Conservation (phyloP, 2,329 filamentous ascomycete species). For the Alternaria arbusti region DNA sequence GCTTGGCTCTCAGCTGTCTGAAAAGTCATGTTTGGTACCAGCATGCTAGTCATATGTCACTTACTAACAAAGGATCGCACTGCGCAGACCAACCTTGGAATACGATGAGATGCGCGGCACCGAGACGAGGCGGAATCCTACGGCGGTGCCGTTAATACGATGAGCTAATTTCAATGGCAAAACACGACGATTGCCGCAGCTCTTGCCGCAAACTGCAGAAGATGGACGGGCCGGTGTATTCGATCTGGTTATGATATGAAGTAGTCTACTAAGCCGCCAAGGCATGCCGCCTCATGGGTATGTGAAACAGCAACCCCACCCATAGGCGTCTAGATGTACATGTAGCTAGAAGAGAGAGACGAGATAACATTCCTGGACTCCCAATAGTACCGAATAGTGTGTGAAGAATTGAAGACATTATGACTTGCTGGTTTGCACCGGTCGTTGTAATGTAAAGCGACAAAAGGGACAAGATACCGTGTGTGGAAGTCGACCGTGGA, state of each 20-base stretch:
- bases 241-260: conserved; percentile 18
- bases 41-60: background rate
- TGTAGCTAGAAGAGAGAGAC: conserved; percentile 15
- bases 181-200: background rate
- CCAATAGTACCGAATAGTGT: conserved; percentile 29
- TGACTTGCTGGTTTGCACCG: conserved; percentile 15
- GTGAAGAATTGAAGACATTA: conserved; percentile 29
- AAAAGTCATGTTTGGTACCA: background rate
- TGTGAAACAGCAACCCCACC: conserved; percentile 30
- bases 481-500: background rate
- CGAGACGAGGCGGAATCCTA: background rate
- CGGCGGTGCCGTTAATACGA: background rate
- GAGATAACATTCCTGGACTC: conserved; percentile 11
- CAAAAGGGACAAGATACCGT: background rate
- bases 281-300: conserved; percentile 23
- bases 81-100: background rate
- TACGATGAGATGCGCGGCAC: background rate
- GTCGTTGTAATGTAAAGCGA: conserved; percentile 22
- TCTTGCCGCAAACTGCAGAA: background rate
- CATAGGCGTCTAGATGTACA: conserved; percentile 23
- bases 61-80: background rate
- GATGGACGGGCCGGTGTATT: background rate
- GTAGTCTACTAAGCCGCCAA: conserved; percentile 40
- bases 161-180: background rate
- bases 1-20: background rate